Evolutionary conservation across 192 early-diverging fungal species (phyloP).

Genomic region (Bifiguratus adelaidae): DNA sequence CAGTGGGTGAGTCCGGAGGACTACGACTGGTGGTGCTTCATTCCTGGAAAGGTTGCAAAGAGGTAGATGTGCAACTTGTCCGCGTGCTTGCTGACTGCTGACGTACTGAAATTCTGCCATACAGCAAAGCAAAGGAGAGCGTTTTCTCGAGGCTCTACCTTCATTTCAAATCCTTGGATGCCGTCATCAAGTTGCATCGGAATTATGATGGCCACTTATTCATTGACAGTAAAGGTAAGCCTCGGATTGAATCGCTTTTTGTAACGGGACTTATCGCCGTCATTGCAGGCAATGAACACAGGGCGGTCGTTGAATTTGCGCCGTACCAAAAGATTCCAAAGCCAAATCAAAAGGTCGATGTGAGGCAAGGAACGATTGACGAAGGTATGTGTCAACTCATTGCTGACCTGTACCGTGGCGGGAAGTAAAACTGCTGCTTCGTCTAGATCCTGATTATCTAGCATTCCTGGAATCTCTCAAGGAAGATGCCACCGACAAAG

Average conservation of each 20-base stretch:
- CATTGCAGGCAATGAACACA: slow-evolving; percentile 49
- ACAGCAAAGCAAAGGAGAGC: slow-evolving; percentile 61
- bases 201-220: slow-evolving; percentile 73
- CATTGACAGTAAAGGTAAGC: slow-evolving; percentile 49
- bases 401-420: too few species aligned
- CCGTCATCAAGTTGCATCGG: slow-evolving; percentile 59
- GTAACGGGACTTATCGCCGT: not conserved
- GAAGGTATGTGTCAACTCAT: slow-evolving; percentile 29
- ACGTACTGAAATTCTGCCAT: not conserved
- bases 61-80: slow-evolving; percentile 44
- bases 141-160: slow-evolving; percentile 68
- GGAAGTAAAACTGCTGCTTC: not conserved
- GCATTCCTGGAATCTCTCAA: slow-evolving; percentile 65
- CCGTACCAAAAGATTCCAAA: slow-evolving; percentile 65
- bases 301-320: slow-evolving; percentile 73
- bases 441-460: slow-evolving; percentile 63
- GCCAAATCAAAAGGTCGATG: slow-evolving; percentile 47
- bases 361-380: slow-evolving; percentile 70
- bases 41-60: slow-evolving; percentile 62
- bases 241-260: not conserved
- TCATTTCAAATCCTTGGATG: slow-evolving; percentile 56
- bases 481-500: slow-evolving; percentile 17
- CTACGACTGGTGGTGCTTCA: slow-evolving; percentile 39
- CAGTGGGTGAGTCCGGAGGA: slow-evolving; percentile 34
- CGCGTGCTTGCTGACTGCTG: not conserved